Evolutionary conservation across 1,284 basidiomycete genomes (phyloP), one percentile per base, ranked within the genome.

Genomic region (Melampsora americana): DNA sequence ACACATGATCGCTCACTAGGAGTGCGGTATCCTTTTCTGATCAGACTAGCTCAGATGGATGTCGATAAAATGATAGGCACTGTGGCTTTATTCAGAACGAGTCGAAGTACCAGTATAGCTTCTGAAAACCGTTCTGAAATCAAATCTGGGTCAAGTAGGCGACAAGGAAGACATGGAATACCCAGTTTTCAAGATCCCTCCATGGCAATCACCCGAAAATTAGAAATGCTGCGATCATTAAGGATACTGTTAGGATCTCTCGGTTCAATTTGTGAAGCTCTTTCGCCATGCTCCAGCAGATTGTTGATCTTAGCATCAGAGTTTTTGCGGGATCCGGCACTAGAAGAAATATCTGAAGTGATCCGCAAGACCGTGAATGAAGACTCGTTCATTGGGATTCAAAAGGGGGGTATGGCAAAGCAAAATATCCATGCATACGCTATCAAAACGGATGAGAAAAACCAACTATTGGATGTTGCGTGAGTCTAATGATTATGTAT

Each of bases 351-450:
- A 4, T 32, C 66, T 48, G 44, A 44, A 53, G 66, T 69, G 20
- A 62, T 76, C 50, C 26, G 61, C 35, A 30, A 68, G 16, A 39
- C 32, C 18, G 66, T 76, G 1, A 76, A 76, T 42, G 59, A 76
- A 64, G 73, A 76, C 18, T 68, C 73, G 1, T 68, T 76, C 23
- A 44, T 76, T 20, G 73, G 66, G 26, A 30, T 76, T 42, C 73
- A 76, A 56, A 76, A 69, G 48, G 73, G 73, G 6, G 66, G 73
- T 28, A 65, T 76, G 28, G 66, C 73, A 14, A 76, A 76, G 66
- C 73, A 76, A 64, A 76, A 76, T 32, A 62, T 76, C 12, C 66
- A 76, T 56, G 73, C 73, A 35, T 76, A 69, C 59, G 66, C 73
- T 28, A 76, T 76, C 44, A 76, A 76, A 44, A 60, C 73, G 11